Percentiles rank a stretch among this genome's conserved stretches.
These are phyloP conservation scores for Plasmodium vivax DNA, from an alignment of 169 alveolate genomes.

Conservation along the genomic window DNA sequence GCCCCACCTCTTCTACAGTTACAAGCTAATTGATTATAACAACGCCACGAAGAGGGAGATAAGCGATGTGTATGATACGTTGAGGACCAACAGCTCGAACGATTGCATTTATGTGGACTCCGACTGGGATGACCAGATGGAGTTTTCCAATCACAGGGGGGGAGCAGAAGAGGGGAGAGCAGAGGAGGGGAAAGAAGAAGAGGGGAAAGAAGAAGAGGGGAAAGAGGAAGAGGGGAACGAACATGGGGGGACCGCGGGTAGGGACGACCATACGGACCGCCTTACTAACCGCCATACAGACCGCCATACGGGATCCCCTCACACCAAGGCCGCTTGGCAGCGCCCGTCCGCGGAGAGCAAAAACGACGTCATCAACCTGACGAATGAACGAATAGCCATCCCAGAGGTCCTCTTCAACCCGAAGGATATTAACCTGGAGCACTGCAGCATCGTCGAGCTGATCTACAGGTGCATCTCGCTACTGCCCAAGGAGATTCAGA, in stretches of 20 bases:
- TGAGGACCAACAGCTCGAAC: slow-evolving; percentile 1
- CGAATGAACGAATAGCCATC: slow-evolving; percentile 79
- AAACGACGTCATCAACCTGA: slow-evolving; percentile 71
- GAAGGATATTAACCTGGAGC: slow-evolving; percentile 77
- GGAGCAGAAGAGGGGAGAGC: not conserved
- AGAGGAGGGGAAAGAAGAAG: not conserved
- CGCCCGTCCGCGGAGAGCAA: not conserved
- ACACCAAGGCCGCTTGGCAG: too few relatives aligned
- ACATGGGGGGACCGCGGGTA: too few relatives aligned
- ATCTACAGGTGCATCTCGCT: slow-evolving; percentile 79
- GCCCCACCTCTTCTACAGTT: slow-evolving; percentile 69
- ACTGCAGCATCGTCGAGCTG: slow-evolving; percentile 83
- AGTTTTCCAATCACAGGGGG: slow-evolving; percentile 6
- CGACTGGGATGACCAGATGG: slow-evolving; percentile 54
- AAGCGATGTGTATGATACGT: slow-evolving; percentile 46
- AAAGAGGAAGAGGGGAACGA: too few relatives aligned
- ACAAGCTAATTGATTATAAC: slow-evolving; percentile 72
- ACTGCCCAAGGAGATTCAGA: slow-evolving; percentile 79
- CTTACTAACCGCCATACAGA: too few relatives aligned
- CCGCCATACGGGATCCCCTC: too few relatives aligned
- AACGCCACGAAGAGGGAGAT: slow-evolving; percentile 37
- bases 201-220: not conserved
- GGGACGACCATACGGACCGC: too few relatives aligned
- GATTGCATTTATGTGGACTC: slow-evolving; percentile 51
- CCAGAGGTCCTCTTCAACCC: slow-evolving; percentile 83